These are phyloP conservation scores for Xylaria sp. DNA, from an alignment of 2,329 filamentous ascomycete species.

Conservation along the genomic window DNA sequence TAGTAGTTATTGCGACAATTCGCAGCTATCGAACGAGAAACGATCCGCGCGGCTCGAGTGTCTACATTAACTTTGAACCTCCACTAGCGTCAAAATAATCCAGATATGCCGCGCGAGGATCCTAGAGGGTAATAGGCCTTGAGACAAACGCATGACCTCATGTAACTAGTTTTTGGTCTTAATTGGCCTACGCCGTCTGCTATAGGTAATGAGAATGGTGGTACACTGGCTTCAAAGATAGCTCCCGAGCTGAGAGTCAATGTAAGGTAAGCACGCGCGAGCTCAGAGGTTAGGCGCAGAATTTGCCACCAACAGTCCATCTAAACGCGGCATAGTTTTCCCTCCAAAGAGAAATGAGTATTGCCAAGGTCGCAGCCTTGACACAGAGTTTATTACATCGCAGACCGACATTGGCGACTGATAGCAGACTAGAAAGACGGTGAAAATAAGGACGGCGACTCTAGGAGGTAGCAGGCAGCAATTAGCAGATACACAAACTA, in stretches of 20 bases:
- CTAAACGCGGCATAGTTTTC: not conserved
- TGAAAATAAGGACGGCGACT: no score
- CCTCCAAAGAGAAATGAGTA: not conserved
- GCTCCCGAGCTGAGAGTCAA: not conserved
- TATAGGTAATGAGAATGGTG: no score
- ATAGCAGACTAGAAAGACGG: not conserved
- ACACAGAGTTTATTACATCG: not conserved
- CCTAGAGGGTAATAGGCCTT: not conserved
- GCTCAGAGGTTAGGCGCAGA: slow-evolving; percentile 5
- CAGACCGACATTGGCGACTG: not conserved
- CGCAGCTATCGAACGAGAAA: not conserved
- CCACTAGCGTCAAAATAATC: not conserved
- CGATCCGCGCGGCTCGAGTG: not conserved
- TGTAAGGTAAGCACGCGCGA: slow-evolving; percentile 2
- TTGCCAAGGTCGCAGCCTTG: not conserved
- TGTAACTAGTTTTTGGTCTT: not conserved
- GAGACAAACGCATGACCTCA: not conserved
- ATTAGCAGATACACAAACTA: no score
- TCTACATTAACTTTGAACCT: not conserved
- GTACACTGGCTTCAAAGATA: not conserved
- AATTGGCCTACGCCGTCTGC: not conserved
- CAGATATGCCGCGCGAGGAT: no score
- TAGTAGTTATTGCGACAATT: not conserved
- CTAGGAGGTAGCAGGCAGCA: no score
- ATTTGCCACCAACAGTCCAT: slow-evolving; percentile 15